phyloP scores from a whole-genome alignment of 306 rosid genomes.

The Benincasa hispida region DNA sequence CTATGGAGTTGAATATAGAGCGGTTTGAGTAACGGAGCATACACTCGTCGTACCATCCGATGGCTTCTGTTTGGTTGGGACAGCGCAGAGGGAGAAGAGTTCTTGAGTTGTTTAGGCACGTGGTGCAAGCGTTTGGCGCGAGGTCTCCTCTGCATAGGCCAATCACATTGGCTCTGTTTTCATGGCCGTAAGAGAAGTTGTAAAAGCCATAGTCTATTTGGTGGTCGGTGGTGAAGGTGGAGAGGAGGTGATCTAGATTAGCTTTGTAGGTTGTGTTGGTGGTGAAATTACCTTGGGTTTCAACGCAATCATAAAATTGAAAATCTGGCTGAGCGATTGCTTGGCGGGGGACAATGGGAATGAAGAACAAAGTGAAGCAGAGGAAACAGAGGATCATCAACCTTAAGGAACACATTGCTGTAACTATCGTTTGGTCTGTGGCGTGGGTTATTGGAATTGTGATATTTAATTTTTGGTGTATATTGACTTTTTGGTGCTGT shows the following conservation, averaged over 20 bases:
- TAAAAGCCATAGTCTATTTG: conserved; percentile 20
- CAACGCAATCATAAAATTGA: background rate
- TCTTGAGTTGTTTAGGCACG: background rate
- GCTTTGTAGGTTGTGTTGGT: conserved; percentile 23
- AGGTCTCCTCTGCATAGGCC: conserved; percentile 16
- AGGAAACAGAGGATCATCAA: background rate
- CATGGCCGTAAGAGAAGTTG: conserved; percentile 16
- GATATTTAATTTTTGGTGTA: background rate
- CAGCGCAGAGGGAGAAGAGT: background rate
- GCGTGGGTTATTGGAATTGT: background rate
- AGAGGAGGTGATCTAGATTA: conserved; percentile 36
- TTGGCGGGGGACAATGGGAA: background rate
- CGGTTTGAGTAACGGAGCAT: conserved; percentile 7
- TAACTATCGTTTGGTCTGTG: too few species aligned
- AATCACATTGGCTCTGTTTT: conserved; percentile 15
- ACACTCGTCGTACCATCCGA: background rate
- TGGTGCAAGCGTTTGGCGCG: background rate
- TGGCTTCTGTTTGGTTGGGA: background rate
- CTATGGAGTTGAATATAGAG: background rate
- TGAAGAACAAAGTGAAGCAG: background rate
- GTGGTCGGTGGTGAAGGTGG: conserved; percentile 17
- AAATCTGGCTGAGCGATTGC: background rate
- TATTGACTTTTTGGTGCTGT: too few species aligned
- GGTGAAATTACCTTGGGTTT: conserved; percentile 19
- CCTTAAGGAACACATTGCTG: too few species aligned